These are phyloP conservation scores for Fusarium robinianum DNA, from an alignment of 2,329 filamentous ascomycete genomes.

Conservation along the genomic window DNA sequence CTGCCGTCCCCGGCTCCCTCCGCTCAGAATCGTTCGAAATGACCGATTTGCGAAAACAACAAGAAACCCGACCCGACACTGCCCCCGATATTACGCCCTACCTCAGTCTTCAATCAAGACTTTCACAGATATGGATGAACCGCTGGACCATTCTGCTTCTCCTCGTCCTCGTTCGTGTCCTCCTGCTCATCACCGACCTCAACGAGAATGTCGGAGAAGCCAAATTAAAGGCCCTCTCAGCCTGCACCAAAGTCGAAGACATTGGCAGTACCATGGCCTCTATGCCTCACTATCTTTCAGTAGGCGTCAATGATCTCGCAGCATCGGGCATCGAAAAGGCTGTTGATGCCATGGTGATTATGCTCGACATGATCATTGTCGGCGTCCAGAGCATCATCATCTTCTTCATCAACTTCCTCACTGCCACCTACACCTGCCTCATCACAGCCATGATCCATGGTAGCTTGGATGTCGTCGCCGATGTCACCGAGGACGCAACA, in stretches of 20 bases:
- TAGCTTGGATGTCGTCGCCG: constrained; percentile 69
- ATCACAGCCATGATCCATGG: constrained; percentile 83
- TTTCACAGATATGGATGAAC: constrained; percentile 98
- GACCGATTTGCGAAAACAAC: constrained; percentile 39
- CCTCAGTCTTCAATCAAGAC: constrained; percentile 82
- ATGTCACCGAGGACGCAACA: constrained; percentile 58
- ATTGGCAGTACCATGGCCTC: constrained; percentile 95
- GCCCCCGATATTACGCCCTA: constrained; percentile 82
- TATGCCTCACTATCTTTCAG: constrained; percentile 93
- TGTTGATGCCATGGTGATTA: constrained; percentile 76
- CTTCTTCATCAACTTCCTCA: constrained; percentile 91
- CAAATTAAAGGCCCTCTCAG: constrained; percentile 79
- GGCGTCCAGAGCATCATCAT: constrained; percentile 86
- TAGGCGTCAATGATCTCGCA: constrained; percentile 84
- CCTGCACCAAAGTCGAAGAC: constrained; percentile 90
- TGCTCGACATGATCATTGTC: constrained; percentile 78
- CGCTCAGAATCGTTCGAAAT: constrained; percentile 45
- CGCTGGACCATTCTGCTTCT: constrained; percentile 91
- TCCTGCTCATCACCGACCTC: constrained; percentile 75
- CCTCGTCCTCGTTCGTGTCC: constrained; percentile 79
- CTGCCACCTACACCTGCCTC: constrained; percentile 86
- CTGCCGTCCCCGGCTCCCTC: constrained; percentile 46
- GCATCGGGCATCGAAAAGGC: constrained; percentile 79
- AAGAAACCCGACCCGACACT: constrained; percentile 54
- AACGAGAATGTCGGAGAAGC: constrained; percentile 76